Conservation (phyloP, 768 basidiomycete species). For the Rhizopogon salebrosus region DNA sequence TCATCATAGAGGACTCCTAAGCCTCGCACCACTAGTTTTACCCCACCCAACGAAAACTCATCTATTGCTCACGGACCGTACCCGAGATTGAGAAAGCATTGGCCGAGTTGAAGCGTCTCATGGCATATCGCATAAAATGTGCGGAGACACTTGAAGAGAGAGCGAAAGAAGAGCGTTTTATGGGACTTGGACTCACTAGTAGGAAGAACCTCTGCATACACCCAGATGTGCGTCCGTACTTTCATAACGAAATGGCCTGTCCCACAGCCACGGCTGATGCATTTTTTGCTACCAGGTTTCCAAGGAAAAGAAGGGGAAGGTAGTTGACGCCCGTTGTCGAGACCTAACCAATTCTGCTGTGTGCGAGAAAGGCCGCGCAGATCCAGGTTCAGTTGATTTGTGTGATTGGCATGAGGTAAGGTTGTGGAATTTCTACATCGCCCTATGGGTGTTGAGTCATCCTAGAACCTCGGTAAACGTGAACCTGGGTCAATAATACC, state of each 20-base stretch:
- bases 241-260: neutral
- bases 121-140: conserved; percentile 75
- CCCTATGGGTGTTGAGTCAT: neutral
- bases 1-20: neutral
- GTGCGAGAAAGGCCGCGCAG: conserved; percentile 75
- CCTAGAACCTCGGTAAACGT: conserved; percentile 73
- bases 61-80: conserved; percentile 98
- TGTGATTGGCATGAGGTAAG: conserved; percentile 95
- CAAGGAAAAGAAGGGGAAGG: conserved; percentile 97
- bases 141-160: conserved; percentile 73
- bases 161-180: conserved; percentile 75
- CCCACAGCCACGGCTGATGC: neutral
- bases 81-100: conserved; percentile 99
- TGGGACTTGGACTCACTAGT: conserved; percentile 89
- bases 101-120: conserved; percentile 88
- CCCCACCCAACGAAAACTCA: conserved; percentile 86
- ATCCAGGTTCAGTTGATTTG: conserved; percentile 87
- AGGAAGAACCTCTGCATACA: conserved; percentile 96
- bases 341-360: conserved; percentile 85
- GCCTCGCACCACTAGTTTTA: conserved; percentile 59
- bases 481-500: conserved; percentile 82
- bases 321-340: conserved; percentile 94
- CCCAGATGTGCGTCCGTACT: conserved; percentile 62
- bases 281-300: conserved; percentile 56
- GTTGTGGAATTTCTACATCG: conserved; percentile 3